Conservation (phyloP, 2,329 filamentous ascomycete genomes). For the Colletotrichum sp. region DNA sequence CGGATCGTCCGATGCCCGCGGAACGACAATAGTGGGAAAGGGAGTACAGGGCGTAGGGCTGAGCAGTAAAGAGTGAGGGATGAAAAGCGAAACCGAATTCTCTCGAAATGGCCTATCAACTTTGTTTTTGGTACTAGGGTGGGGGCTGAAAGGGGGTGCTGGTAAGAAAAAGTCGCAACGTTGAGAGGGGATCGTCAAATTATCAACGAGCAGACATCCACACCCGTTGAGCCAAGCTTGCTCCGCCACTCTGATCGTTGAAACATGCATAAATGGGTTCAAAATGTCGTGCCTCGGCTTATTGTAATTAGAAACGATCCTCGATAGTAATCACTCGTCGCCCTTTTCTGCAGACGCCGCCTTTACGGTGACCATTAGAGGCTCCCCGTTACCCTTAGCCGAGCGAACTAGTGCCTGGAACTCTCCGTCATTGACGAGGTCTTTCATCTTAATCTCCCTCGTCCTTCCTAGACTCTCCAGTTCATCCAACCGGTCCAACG, state of each 20-base stretch:
- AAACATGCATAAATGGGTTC: background rate
- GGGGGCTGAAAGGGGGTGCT: background rate
- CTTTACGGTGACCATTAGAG: background rate
- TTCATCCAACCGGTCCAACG: conserved; percentile 73
- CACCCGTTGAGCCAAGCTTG: background rate
- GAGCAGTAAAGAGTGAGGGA: background rate
- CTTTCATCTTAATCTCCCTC: conserved; percentile 94
- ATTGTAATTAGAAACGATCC: fast-evolving
- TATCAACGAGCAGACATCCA: background rate
- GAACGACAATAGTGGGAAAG: background rate
- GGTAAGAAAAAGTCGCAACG: background rate
- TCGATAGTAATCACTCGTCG: background rate
- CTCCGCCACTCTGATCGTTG: background rate
- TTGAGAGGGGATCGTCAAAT: background rate
- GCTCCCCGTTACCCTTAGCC: background rate
- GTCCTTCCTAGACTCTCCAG: conserved; percentile 94
- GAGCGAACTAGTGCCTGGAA: conserved; percentile 37
- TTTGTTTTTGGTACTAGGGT: background rate
- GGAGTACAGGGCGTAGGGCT: background rate
- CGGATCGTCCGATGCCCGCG: background rate
- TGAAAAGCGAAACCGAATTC: background rate
- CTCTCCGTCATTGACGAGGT: conserved; percentile 83
- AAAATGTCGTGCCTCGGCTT: background rate
- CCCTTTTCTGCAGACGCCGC: background rate
- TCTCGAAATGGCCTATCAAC: background rate